Evolutionary conservation across 2,329 filamentous ascomycete species (phyloP), one percentile per base, ranked within the genome.

Genomic region (Colletotrichum truncatum): DNA sequence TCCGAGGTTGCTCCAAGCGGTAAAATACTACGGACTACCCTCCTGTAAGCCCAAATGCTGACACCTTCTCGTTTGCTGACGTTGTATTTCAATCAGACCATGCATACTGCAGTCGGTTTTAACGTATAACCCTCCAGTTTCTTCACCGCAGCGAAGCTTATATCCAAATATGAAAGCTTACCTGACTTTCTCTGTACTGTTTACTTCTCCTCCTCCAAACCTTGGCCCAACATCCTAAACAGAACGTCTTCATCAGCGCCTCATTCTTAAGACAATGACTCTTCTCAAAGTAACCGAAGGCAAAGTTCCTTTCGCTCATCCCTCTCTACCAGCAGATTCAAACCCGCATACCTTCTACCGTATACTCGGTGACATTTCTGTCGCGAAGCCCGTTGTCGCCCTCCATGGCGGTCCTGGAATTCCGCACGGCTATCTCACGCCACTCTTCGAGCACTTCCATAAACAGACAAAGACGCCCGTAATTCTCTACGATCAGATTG

Each of bases 401-500:
- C 56, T 60, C 14, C 56, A 60, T 12, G 56, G 56, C 6, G 56
- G 56, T 5, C 56, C 56, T 9, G 56, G 56, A 4, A 53, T 60
- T 18, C 56, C 56, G 14, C 46, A 53, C 16, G 11, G 32, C 14
- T 60, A 60, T 2, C 46, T 60, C 4, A 4, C 46, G 11, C 56
- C 46, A n/a, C 34, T 53, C 3, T 53, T 60, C 56, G 43, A 18
- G 14, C 32, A 18, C 7, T 53, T 39, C 6, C 46, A 51, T 14
- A 39, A 23, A n/a, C 32, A 28, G 12, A 60, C 56, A 10, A 39
- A 34, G n/a, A 41, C 25, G 6, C 81, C 85, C 0, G 73, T 87
- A 2, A 72, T 87, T 26, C 79, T 86, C 70, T 87, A 87, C 71
- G 84, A 87, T 68, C 84, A 87, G 65, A 75, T 87, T 54, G 84